Percentiles rank a stretch among this genome's conserved stretches.
Evolutionary conservation across 2,329 filamentous ascomycete species (phyloP).

Genomic region (Phyllosticta citriasiana): DNA sequence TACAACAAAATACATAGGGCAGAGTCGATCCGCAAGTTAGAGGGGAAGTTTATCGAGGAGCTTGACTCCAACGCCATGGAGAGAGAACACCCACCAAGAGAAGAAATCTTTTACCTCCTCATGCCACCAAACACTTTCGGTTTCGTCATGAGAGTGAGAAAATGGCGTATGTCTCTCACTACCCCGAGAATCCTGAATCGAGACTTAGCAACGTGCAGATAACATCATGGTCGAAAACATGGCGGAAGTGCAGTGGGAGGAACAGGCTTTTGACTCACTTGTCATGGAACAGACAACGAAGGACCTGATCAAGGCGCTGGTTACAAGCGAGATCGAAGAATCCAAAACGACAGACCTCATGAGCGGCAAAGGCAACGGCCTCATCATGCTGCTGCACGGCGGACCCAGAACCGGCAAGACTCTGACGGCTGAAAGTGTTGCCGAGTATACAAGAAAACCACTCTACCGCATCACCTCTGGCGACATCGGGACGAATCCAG

Average conservation of each 20-base stretch:
- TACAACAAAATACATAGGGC: neutral
- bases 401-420: slow-evolving; percentile 8
- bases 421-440: slow-evolving; percentile 15
- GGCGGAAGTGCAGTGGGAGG: slow-evolving; percentile 20
- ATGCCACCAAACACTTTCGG: neutral
- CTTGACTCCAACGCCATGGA: neutral
- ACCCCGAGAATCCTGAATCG: neutral
- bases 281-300: slow-evolving; percentile 21
- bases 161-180: neutral
- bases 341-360: slow-evolving; percentile 19
- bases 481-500: slow-evolving; percentile 38
- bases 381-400: slow-evolving; percentile 7
- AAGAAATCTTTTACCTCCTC: neutral
- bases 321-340: slow-evolving; percentile 15
- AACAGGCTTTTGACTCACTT: slow-evolving; percentile 20
- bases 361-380: slow-evolving; percentile 20
- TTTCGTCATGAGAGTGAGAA: neutral
- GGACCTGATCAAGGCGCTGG: slow-evolving; percentile 20
- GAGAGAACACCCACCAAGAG: neutral
- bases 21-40: neutral
- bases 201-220: slow-evolving; percentile 11
- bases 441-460: slow-evolving; percentile 29
- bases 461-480: slow-evolving; percentile 39
- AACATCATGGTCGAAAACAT: slow-evolving; percentile 16
- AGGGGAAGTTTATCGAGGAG: neutral